A percentile compares a stretch with the other conserved stretches of the same genome.
These are phyloP conservation scores for Saraca asoca DNA, from an alignment of 331 rosid species.

Conservation along the genomic window DNA sequence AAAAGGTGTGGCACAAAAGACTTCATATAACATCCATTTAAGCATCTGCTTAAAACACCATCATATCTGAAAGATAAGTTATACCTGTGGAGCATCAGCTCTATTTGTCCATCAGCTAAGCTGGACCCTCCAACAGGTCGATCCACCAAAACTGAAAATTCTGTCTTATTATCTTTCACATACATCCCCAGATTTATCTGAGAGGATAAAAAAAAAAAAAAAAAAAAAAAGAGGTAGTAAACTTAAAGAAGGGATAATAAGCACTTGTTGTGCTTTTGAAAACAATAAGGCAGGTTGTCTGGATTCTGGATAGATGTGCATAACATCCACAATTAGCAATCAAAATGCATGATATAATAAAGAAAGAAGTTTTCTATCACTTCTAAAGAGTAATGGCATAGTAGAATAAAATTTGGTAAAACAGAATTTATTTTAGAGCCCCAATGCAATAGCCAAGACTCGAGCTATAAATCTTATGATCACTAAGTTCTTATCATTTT, in stretches of 20 bases:
- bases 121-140: conserved; percentile 87
- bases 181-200: conserved; percentile 86
- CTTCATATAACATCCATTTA: background rate
- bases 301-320: background rate
- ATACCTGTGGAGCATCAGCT: conserved; percentile 86
- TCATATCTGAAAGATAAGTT: conserved; percentile 23
- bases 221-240: conserved; percentile 21
- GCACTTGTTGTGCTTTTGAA: conserved; percentile 19
- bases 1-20: background rate
- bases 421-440: no score
- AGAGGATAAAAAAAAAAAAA: conserved; percentile 33
- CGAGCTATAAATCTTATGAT: background rate
- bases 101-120: conserved; percentile 82
- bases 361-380: background rate
- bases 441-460: background rate
- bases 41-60: conserved; percentile 23
- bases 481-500: background rate
- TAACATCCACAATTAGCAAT: background rate
- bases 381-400: no score
- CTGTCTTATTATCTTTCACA: conserved; percentile 54
- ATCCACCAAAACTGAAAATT: conserved; percentile 79
- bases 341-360: background rate
- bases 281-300: conserved; percentile 15
- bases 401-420: no score
- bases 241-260: conserved; percentile 29